Conservation (phyloP, 306 rosid species). For the Begonia fuchsioides region DNA sequence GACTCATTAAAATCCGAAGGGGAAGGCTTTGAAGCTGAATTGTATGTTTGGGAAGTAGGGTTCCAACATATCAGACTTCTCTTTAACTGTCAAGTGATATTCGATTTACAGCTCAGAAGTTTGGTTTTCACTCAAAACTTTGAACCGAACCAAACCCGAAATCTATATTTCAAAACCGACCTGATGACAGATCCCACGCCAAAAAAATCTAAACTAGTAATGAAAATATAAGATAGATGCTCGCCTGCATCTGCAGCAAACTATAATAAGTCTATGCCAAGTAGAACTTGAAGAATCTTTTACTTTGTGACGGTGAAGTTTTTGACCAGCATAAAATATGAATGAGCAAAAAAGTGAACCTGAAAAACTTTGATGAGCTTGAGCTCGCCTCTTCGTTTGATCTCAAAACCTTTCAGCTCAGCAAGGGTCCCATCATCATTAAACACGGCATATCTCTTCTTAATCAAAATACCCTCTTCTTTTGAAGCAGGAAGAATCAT, state of each 20-base stretch:
- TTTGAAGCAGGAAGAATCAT: conserved; percentile 98
- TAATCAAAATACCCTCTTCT: conserved; percentile 93
- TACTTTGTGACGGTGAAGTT: neutral
- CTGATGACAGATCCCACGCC: no score
- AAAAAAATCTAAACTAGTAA: no score
- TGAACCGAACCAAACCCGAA: no score
- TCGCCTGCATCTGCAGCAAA: neutral
- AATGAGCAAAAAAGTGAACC: conserved; percentile 26
- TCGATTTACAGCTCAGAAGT: no score
- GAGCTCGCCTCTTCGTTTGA: conserved; percentile 97
- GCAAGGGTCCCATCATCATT: conserved; percentile 97
- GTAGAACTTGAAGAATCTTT: no score
- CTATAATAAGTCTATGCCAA: neutral
- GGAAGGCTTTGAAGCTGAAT: no score
- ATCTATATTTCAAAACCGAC: no score
- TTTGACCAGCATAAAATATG: neutral
- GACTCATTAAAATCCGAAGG: no score
- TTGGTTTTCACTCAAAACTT: no score
- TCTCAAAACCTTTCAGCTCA: conserved; percentile 98
- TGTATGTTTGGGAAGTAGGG: no score
- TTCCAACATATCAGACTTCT: no score
- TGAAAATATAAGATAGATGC: neutral
- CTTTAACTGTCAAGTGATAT: no score
- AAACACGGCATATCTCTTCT: conserved; percentile 96
- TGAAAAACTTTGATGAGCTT: conserved; percentile 99